Percentiles rank a stretch among this genome's conserved stretches.
These are phyloP conservation scores for Pseudoscleropodium purum DNA, from an alignment of 225 moss, liverwort and hornwort genomes.

Conservation along the genomic window DNA sequence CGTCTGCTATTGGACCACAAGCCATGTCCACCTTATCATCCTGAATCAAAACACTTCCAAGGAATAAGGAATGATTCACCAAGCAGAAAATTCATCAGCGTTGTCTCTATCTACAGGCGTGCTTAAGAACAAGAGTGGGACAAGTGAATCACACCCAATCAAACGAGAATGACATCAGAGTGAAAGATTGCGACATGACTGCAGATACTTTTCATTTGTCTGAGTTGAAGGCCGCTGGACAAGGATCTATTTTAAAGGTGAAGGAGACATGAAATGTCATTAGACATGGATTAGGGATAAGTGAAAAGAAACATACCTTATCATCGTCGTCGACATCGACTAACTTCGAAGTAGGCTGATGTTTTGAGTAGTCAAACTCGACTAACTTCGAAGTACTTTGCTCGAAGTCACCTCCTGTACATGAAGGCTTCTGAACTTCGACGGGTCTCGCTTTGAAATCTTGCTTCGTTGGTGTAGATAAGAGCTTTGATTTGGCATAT, in stretches of 20 bases:
- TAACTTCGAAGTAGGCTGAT: background rate
- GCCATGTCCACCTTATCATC: slow-evolving; percentile 51
- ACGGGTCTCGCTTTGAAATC: slow-evolving; percentile 15
- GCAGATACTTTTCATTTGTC: background rate
- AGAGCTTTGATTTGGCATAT: slow-evolving; percentile 28
- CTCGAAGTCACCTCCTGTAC: slow-evolving; percentile 1
- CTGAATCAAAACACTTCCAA: slow-evolving; percentile 9
- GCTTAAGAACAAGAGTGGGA: background rate
- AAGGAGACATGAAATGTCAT: background rate
- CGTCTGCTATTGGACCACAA: slow-evolving; percentile 45
- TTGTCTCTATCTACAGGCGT: background rate
- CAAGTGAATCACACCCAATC: background rate
- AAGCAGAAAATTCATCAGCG: background rate
- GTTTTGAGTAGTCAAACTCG: background rate
- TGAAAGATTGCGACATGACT: background rate
- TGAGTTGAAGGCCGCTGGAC: background rate
- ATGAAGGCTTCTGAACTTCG: slow-evolving; percentile 6
- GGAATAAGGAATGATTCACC: background rate
- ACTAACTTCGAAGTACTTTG: background rate
- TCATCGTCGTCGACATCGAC: background rate
- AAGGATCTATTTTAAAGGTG: background rate
- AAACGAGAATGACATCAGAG: background rate
- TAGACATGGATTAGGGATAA: background rate
- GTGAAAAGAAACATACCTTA: slow-evolving; percentile 22
- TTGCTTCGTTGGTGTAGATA: slow-evolving; percentile 20